Conservation (phyloP, 495 filamentous ascomycete genomes). For the Aspergillus sparsus region DNA sequence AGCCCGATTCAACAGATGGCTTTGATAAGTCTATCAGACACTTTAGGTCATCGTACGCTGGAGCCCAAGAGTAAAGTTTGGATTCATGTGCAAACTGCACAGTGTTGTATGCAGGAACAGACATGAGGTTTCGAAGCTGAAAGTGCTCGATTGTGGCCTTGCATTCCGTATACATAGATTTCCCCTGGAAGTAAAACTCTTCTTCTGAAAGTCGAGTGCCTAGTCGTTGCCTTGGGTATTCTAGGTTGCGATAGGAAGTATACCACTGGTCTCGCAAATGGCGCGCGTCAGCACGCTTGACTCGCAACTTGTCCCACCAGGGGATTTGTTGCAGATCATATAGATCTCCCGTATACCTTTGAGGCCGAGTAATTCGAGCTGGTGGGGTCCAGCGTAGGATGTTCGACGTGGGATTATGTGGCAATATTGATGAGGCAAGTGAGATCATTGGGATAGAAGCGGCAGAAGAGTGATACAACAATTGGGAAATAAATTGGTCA, state of each 20-base stretch:
- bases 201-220: conserved; percentile 31
- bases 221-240: conserved; percentile 31
- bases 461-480: conserved; percentile 35
- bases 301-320: conserved; percentile 64
- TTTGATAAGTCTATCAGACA: conserved; percentile 63
- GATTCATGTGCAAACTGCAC: conserved; percentile 71
- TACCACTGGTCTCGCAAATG: conserved; percentile 55
- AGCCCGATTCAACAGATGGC: conserved; percentile 40
- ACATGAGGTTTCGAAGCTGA: conserved; percentile 84
- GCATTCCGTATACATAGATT: conserved; percentile 65
- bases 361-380: conserved; percentile 39
- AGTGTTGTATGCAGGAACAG: conserved; percentile 69
- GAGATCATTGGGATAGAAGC: conserved; percentile 27
- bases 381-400: conserved; percentile 45
- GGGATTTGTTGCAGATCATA: conserved; percentile 80
- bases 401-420: conserved; percentile 31
- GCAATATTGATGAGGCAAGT: conserved; percentile 18
- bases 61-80: conserved; percentile 52
- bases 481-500: conserved; percentile 47
- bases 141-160: conserved; percentile 76
- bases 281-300: conserved; percentile 61
- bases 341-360: conserved; percentile 54
- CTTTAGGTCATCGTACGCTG: conserved; percentile 40
- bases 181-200: conserved; percentile 64
- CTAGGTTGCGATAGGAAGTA: conserved; percentile 45